Conservation (phyloP, 2,329 filamentous ascomycete genomes). For the Aspergillus sclerotialis region DNA sequence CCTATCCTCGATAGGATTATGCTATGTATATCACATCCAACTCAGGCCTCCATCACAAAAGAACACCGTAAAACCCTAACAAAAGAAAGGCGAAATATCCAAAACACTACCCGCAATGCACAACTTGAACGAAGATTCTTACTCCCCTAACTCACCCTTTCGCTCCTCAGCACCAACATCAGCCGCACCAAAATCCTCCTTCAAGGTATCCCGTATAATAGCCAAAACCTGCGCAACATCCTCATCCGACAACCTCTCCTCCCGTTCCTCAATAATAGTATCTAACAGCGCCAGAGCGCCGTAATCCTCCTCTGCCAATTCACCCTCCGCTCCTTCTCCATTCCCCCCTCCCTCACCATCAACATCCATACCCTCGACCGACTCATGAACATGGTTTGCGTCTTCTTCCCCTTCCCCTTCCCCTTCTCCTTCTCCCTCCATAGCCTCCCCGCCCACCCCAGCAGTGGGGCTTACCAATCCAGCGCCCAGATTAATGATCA, state of each 20-base stretch:
- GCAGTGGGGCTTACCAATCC: conserved; percentile 18
- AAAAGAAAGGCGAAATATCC: no score
- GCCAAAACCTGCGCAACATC: conserved; percentile 28
- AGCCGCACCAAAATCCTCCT: no score
- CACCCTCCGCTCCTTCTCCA: conserved; percentile 14
- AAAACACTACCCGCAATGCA: no score
- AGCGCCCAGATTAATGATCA: conserved; percentile 40
- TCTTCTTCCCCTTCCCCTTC: conserved; percentile 4
- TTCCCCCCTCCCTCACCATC: conserved; percentile 7
- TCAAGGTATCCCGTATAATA: conserved; percentile 30
- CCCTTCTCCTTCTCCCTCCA: conserved; percentile 6
- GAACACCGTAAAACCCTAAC: no score
- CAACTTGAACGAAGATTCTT: no score
- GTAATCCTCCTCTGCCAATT: conserved; percentile 24
- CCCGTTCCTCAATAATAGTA: conserved; percentile 37
- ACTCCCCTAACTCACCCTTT: no score
- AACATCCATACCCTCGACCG: no score
- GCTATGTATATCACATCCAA: no score
- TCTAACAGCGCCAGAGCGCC: conserved; percentile 32
- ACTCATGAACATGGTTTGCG: no score
- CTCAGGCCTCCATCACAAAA: no score
- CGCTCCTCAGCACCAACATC: no score
- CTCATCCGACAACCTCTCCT: conserved; percentile 33
- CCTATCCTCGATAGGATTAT: no score
- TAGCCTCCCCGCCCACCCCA: conserved; percentile 16